phyloP scores from a whole-genome alignment of 345 rosid genomes.

The Rhodamnia rubescens region DNA sequence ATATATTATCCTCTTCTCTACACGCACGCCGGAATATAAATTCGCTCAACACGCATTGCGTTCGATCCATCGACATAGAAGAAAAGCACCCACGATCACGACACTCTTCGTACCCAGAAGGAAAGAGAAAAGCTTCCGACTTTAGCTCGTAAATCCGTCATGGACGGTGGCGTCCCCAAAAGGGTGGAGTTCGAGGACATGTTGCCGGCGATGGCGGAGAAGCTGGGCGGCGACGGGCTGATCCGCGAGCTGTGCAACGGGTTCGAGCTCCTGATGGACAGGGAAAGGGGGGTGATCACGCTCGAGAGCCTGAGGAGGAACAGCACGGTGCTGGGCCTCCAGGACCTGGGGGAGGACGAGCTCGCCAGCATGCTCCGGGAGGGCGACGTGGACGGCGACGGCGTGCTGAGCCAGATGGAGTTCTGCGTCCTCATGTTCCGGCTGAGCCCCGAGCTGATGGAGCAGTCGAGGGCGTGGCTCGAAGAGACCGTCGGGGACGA shows the following conservation, averaged over 20 bases:
- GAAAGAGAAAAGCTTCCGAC: neutral
- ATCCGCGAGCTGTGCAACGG: constrained; percentile 41
- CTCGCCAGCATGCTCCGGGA: constrained; percentile 35
- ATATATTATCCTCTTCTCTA: neutral
- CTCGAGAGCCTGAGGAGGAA: constrained; percentile 37
- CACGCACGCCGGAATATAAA: neutral
- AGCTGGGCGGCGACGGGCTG: constrained; percentile 47
- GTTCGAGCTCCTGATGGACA: constrained; percentile 39
- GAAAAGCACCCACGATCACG: neutral
- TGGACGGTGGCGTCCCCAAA: constrained; percentile 10
- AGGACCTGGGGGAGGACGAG: constrained; percentile 26
- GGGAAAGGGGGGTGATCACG: constrained; percentile 34
- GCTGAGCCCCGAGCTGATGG: constrained; percentile 50
- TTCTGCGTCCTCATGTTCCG: constrained; percentile 53
- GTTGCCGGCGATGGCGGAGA: constrained; percentile 42
- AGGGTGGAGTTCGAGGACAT: constrained; percentile 30
- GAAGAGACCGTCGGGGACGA: constrained; percentile 5
- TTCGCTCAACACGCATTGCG: neutral
- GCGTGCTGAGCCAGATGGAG: constrained; percentile 38
- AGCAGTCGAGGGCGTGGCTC: constrained; percentile 29
- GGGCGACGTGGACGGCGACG: constrained; percentile 46
- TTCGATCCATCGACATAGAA: neutral
- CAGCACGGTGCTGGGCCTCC: constrained; percentile 28
- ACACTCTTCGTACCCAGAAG: neutral
- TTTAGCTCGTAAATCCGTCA: neutral